Evolutionary conservation across 2,329 filamentous ascomycete species (phyloP), one percentile per base, ranked within the genome.

Genomic region (Monilinia polystroma): DNA sequence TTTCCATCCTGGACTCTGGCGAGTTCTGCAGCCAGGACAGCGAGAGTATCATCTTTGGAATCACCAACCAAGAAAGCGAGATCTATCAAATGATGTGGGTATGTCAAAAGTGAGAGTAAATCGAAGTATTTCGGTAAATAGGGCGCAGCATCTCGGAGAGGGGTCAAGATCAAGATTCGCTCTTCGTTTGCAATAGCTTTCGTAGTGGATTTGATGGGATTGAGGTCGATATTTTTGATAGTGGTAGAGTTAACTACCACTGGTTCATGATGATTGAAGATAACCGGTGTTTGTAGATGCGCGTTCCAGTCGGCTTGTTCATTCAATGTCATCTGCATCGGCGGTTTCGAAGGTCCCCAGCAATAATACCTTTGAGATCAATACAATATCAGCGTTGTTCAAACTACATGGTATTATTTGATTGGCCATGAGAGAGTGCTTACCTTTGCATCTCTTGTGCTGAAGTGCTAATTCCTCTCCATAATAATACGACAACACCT

Each of bases 1-100:
- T 87, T 85, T 69, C 90, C 87, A 74, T 89, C 89, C 79, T 99
- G 95, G 65, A 98, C 87, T 66, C 94, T 88, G 71, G 97, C 89
- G 68, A 98, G 82, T 79, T 99, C 95, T 69, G 89, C 87, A 3
- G 91, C 85, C 54, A 99, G 84, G 11, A 92, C 86, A n/a, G 92
- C 92, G 56, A 97, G 81, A 1, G 95, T 99, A 74, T 98, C 93
- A 76, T 99, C 95, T 52, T 83, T 87, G 66, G 91, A 94, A 78
- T 99, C 95, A 72, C 93, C 91, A 65, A 99, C 92, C 35, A 99
- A 86, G 80, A 99, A 99, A 32, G 87, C 95, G 63, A 99, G 84
- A 77, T 99, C 95, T 76, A 99, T 98, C 66, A 99, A 85, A 70
- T 95, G 85, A 79, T 99, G 95, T 16, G 95, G 95, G 76, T 99